Base-by-base conservation (phyloP, 2,329 filamentous ascomycete genomes). In the Teratosphaeria zuluensis region DNA sequence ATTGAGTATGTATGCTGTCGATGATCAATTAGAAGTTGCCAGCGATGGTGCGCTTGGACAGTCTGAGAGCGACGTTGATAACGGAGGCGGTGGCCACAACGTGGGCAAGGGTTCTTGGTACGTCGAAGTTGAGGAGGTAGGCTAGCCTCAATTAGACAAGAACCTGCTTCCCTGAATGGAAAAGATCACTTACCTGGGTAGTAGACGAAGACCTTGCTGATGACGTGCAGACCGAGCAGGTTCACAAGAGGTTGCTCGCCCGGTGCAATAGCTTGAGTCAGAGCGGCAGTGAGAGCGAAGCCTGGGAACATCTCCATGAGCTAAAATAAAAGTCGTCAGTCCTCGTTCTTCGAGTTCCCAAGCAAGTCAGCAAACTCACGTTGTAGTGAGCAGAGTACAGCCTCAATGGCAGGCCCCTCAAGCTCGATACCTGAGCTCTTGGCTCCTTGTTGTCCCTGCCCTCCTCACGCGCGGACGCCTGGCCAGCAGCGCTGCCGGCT, bases 171-270 rank as follows among this genome's bases (percentile, higher is more conserved):
- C 16, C 19, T 14, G 7, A 3, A 19, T 12, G 3, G 12, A 24
- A 14, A n/a, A 14, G 11, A 14, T 53, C 4, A 16, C 28, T 53
- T 19, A 31, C 31, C 51, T 33, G 51, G 51, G 31, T 53, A 30
- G 65, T 61, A 68, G 63, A 69, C 57, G 56, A 69, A 66, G 28
- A 62, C 58, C 64, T 69, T 69, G 33, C 59, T 58, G 51, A 69
- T 61, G 19, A 69, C 67, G 60, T 69, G 67, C 61, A 69, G 58
- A 56, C 67, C 67, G n/a, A 69, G 54, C 64, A 69, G 57, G 54
- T 68, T 69, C 38, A 68, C 63, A 55, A 69, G 56, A 14, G 51
- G 59, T 60, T 66, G 64, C 59, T 69, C 67, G 16, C 59, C 61
- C 2, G 67, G 67, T 30, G 67, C 66, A 24, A 68, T 64, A n/a